Percentiles rank a stretch among this genome's conserved stretches.
These are phyloP conservation scores for Echeveria elegans DNA, from an alignment of 164 flowering plant species.

Conservation along the genomic window DNA sequence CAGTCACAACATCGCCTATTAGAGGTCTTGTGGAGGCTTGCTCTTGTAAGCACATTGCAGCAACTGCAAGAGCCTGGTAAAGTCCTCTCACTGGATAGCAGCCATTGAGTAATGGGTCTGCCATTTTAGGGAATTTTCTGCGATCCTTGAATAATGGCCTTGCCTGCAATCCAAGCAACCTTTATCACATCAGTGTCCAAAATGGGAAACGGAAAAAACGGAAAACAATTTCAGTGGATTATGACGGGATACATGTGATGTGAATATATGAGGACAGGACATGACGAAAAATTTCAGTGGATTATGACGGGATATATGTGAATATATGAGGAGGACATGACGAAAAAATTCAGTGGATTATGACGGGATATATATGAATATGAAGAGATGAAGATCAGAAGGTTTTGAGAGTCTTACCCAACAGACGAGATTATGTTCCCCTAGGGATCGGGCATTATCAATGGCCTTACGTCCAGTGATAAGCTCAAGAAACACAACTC, in stretches of 20 bases:
- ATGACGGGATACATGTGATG: too few species aligned
- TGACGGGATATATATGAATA: too few species aligned
- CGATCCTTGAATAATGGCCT: slow-evolving; percentile 2
- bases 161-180: not conserved
- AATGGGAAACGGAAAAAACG: too few species aligned
- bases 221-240: too few species aligned
- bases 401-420: slow-evolving; percentile 42
- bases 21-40: slow-evolving; percentile 4
- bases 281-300: too few species aligned
- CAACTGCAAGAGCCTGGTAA: slow-evolving; percentile 4
- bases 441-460: slow-evolving; percentile 50
- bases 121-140: slow-evolving; percentile 1
- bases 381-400: not conserved
- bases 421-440: slow-evolving; percentile 87
- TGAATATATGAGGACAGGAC: too few species aligned
- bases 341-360: too few species aligned
- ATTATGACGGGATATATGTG: too few species aligned
- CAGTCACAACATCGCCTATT: slow-evolving; percentile 1
- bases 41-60: slow-evolving; percentile 1
- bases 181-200: too few species aligned
- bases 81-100: slow-evolving; percentile 2
- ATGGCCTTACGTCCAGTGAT: slow-evolving; percentile 90
- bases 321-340: too few species aligned
- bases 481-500: slow-evolving; percentile 82
- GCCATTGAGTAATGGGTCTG: not conserved